Evolutionary conservation across 2,329 filamentous ascomycete species (phyloP), one percentile per base, ranked within the genome.

Genomic region (Lachnellula occidentalis): DNA sequence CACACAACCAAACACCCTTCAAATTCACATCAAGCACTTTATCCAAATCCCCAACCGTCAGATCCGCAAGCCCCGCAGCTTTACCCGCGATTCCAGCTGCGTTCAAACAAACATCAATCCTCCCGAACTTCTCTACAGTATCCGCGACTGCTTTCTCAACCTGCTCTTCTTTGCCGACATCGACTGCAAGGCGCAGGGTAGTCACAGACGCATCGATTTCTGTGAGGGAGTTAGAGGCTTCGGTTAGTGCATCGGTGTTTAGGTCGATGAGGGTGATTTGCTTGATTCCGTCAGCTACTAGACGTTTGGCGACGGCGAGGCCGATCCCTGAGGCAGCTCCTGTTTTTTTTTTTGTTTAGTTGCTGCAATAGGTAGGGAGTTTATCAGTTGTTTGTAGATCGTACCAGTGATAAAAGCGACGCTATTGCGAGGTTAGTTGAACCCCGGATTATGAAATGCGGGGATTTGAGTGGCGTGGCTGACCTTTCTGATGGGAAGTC

Each of bases 91-190:
- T 56, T 1, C 64, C 64, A 0, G 81, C 81, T 3, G 79, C 72
- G 50, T 83, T 81, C 7, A 77, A 78, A 21, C 78, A 78, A 4
- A 78, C 76, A 60, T 81, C 76, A 8, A 82, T 72, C 50, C 74
- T 74, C 4, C 79, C 80, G 50, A 78, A 78, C 34, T 70, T 70
- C n/a, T 70, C 61, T n/a, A 81, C 65, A 11, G 75, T 73, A n/a
- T 55, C 24, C 6, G 36, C n/a, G 2, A 64, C 54, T 3, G 62
- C 62, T 4, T 17, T 39, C 5, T 64, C 54, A 17, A 66, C 47
- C 19, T 57, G 56, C 3, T 39, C n/a, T 48, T 64, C 64, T 17
- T 45, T 22, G 34, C 53, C 58, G n/a, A 54, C 56, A 22, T 66
- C 54, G 2, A 36, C 31, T 15, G 39, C 22, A 2, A 65, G 37